Conservation (phyloP, 768 basidiomycete genomes). For the Lenzites betulinus region DNA sequence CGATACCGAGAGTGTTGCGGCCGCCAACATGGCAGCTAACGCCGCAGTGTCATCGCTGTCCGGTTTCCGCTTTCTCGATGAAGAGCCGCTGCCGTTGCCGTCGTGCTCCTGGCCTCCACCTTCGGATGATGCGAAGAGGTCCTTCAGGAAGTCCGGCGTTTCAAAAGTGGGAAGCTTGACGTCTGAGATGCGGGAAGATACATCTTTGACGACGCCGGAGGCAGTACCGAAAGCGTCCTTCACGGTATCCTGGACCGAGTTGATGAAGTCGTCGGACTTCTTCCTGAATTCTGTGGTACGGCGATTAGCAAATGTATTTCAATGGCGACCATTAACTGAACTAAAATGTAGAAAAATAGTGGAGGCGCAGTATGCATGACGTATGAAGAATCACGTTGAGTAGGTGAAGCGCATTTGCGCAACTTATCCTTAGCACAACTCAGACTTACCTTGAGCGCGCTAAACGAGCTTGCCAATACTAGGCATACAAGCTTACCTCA, state of each 20-base stretch:
- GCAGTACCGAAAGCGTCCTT: constrained; percentile 74
- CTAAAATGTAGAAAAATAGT: no score
- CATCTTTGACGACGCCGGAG: constrained; percentile 58
- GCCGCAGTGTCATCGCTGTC: constrained; percentile 59
- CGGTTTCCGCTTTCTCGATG: constrained; percentile 45
- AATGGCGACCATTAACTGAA: no score
- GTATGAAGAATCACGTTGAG: no score
- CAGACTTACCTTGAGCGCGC: no score
- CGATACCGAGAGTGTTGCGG: constrained; percentile 76
- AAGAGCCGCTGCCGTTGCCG: constrained; percentile 38
- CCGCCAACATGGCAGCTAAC: constrained; percentile 75
- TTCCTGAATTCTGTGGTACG: constrained; percentile 62
- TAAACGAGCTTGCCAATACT: no score
- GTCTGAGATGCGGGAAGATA: constrained; percentile 18
- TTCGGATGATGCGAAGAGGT: constrained; percentile 46
- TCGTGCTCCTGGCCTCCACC: constrained; percentile 23
- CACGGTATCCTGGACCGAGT: constrained; percentile 65
- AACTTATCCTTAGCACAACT: no score
- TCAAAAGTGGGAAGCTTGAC: constrained; percentile 46
- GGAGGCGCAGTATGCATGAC: no score
- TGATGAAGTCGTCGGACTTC: constrained; percentile 67
- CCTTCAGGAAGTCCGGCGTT: constrained; percentile 68
- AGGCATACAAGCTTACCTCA: no score
- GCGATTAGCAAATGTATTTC: neutral
- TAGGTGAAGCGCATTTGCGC: no score